Evolutionary conservation across 2,329 filamentous ascomycete species (phyloP).

Genomic region (Aspergillus costaricaensis): DNA sequence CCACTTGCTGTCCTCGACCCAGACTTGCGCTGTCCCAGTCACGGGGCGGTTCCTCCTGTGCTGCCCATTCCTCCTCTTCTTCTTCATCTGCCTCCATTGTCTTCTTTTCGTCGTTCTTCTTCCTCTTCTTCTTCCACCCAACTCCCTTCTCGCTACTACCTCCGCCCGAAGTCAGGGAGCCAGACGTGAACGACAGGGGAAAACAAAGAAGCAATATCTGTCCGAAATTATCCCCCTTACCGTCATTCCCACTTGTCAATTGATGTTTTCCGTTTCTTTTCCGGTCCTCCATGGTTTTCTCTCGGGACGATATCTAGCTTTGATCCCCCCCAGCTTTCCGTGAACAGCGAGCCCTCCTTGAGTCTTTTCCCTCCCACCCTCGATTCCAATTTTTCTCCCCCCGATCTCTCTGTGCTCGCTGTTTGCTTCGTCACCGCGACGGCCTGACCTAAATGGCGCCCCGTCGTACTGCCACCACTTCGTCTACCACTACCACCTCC

Average conservation of each 20-base stretch:
- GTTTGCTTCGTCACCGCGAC: constrained; percentile 13
- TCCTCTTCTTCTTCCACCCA: constrained; percentile 20
- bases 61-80: constrained; percentile 4
- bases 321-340: constrained; percentile 9
- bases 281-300: constrained; percentile 18
- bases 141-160: constrained; percentile 29
- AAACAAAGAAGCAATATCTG: constrained; percentile 1
- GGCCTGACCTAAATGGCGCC: constrained; percentile 17
- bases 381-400: constrained; percentile 8
- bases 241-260: constrained; percentile 14
- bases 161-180: constrained; percentile 16
- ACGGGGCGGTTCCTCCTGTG: constrained; percentile 16
- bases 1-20: constrained; percentile 11
- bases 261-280: constrained; percentile 14
- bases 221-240: neutral
- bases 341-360: constrained; percentile 2
- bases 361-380: constrained; percentile 9
- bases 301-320: constrained; percentile 16
- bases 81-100: constrained; percentile 24
- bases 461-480: constrained; percentile 11
- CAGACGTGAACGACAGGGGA: constrained; percentile 4
- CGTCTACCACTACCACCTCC: constrained; percentile 2
- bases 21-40: constrained; percentile 23
- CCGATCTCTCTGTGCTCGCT: constrained; percentile 11
- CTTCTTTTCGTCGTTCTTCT: constrained; percentile 18